phyloP scores from a whole-genome alignment of 2,329 filamentous ascomycete genomes.

The Diaporthe destruens region DNA sequence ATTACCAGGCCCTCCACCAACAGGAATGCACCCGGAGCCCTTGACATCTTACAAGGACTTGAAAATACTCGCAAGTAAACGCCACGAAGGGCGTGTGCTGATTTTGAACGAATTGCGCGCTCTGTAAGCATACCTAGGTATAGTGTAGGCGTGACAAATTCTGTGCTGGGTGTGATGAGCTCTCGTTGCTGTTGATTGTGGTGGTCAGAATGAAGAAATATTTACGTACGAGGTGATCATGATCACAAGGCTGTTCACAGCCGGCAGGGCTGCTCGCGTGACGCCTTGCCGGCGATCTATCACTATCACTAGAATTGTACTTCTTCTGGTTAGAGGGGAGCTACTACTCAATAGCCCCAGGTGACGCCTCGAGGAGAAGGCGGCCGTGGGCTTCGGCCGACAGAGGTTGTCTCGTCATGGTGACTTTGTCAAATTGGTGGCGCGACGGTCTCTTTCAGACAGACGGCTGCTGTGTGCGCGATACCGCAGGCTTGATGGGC shows the following conservation, averaged over 20 bases:
- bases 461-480: not conserved
- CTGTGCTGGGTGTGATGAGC: not conserved
- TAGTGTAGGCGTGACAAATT: not conserved
- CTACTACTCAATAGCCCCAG: not conserved
- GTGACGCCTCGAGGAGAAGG: slow-evolving; percentile 5
- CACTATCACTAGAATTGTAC: not conserved
- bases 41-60: not conserved
- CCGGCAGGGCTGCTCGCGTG: not conserved
- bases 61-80: not conserved
- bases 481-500: not conserved
- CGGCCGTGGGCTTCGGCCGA: slow-evolving; percentile 17
- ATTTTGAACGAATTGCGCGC: not conserved
- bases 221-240: not conserved
- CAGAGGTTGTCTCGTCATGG: not conserved
- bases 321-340: not conserved
- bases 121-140: not conserved
- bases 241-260: not conserved
- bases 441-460: not conserved
- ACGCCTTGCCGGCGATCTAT: not conserved
- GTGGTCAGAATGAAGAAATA: slow-evolving; percentile 1
- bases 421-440: not conserved
- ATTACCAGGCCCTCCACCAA: not conserved
- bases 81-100: not conserved
- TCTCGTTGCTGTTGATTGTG: not conserved
- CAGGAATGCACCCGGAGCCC: not conserved